These are phyloP conservation scores for Helotiales sp. DNA, from an alignment of 2,329 filamentous ascomycete genomes.

Conservation along the genomic window DNA sequence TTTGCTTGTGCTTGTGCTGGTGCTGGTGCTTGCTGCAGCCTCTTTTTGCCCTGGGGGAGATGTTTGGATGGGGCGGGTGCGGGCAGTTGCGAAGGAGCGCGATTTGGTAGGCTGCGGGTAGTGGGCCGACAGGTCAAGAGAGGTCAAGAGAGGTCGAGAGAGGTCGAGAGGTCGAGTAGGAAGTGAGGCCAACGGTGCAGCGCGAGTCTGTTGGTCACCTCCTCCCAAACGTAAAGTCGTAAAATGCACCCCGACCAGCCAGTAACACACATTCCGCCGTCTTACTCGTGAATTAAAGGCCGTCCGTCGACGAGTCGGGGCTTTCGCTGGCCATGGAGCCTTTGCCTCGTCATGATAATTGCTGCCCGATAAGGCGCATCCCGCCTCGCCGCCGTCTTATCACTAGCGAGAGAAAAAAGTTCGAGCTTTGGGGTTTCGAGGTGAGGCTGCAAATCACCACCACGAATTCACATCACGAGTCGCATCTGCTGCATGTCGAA, in stretches of 20 bases:
- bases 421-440: conserved; percentile 4
- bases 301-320: too few relatives aligned
- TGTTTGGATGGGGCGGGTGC: background rate
- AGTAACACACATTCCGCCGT: background rate
- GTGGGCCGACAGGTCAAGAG: too few relatives aligned
- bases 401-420: conserved; percentile 22
- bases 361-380: background rate
- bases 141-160: too few relatives aligned
- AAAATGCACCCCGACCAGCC: too few relatives aligned
- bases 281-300: too few relatives aligned
- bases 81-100: background rate
- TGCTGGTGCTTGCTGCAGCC: conserved; percentile 3
- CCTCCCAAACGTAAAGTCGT: too few relatives aligned
- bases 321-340: background rate
- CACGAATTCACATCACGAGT: background rate
- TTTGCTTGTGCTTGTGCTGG: background rate
- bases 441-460: background rate
- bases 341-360: conserved; percentile 1
- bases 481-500: background rate
- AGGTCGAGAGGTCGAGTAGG: too few relatives aligned
- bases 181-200: too few relatives aligned
- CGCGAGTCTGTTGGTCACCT: too few relatives aligned
- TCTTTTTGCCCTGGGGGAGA: background rate
- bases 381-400: conserved; percentile 3
- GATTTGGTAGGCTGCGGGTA: too few relatives aligned